A percentile compares a stretch with the other conserved stretches of the same genome.
Conservation (phyloP, 140 eudicot species). For the Senecio squalidus region DNA sequence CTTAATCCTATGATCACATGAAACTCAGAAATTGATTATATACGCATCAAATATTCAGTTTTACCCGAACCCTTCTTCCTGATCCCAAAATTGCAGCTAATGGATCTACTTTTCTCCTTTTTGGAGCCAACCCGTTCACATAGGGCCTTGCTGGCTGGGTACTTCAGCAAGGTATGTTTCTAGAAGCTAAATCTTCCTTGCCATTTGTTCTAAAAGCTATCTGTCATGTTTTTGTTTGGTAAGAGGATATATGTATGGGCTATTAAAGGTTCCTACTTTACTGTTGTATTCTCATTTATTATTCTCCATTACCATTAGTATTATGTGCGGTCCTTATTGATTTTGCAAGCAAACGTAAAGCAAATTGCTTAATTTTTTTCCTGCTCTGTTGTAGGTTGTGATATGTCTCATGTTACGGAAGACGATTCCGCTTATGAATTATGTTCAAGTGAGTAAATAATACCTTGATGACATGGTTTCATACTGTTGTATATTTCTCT, state of each 20-base stretch:
- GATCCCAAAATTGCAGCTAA: slow-evolving; percentile 64
- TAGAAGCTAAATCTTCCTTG: not conserved
- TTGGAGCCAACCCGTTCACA: slow-evolving; percentile 66
- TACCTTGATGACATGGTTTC: too few relatives aligned
- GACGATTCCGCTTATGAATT: slow-evolving; percentile 78
- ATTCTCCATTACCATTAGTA: too few relatives aligned
- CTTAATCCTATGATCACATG: not conserved
- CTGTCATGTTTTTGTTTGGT: too few relatives aligned
- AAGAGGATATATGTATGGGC: not conserved
- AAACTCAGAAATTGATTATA: too few relatives aligned
- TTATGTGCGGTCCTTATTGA: too few relatives aligned
- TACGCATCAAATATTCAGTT: too few relatives aligned
- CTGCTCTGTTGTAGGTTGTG: slow-evolving; percentile 73
- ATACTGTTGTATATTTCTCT: too few relatives aligned
- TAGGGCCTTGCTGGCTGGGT: slow-evolving; percentile 67
- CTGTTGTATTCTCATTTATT: too few relatives aligned
- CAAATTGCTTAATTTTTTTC: not conserved
- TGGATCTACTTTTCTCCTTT: slow-evolving; percentile 71
- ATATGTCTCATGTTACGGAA: slow-evolving; percentile 90
- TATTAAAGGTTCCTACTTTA: too few relatives aligned
- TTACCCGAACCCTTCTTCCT: too few relatives aligned
- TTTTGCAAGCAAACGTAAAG: too few relatives aligned
- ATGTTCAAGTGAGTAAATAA: slow-evolving; percentile 90
- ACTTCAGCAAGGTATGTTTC: slow-evolving; percentile 50
- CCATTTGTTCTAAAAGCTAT: not conserved